A percentile compares a stretch with the other conserved stretches of the same genome.
These are phyloP conservation scores for Claviceps pazoutovae DNA, from an alignment of 2,329 filamentous ascomycete species.

Conservation along the genomic window DNA sequence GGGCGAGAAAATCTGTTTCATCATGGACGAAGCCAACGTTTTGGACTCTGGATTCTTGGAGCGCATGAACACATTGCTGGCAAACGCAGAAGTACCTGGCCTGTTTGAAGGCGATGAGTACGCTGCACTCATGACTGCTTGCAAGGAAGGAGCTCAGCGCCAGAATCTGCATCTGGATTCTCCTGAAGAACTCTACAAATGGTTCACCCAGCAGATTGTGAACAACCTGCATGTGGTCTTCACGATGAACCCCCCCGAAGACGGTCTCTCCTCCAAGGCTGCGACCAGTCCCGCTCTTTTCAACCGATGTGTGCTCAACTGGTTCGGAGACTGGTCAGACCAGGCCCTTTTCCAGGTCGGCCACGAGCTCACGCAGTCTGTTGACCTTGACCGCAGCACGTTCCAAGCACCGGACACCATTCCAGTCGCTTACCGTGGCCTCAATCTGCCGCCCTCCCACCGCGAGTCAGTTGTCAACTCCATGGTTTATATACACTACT, in stretches of 20 bases:
- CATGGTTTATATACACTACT: conserved; percentile 98
- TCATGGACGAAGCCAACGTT: conserved; percentile 99
- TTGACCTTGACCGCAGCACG: conserved; percentile 80
- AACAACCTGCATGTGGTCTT: conserved; percentile 99
- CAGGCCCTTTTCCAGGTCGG: conserved; percentile 97
- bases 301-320: conserved; percentile 99
- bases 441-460: conserved; percentile 74
- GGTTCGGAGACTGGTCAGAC: conserved; percentile 99
- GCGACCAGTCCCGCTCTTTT: conserved; percentile 96
- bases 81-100: conserved; percentile 97
- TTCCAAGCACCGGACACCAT: conserved; percentile 83
- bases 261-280: conserved; percentile 86
- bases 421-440: conserved; percentile 78
- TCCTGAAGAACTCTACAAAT: conserved; percentile 99
- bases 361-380: conserved; percentile 86
- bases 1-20: conserved; percentile 99
- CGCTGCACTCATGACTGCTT: conserved; percentile 95
- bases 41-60: conserved; percentile 97
- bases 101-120: conserved; percentile 99
- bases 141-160: conserved; percentile 93
- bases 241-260: conserved; percentile 98
- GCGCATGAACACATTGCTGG: conserved; percentile 96
- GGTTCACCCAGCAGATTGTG: conserved; percentile 98
- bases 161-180: conserved; percentile 93
- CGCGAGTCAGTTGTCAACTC: conserved; percentile 88